Base-by-base conservation (phyloP, 768 basidiomycete genomes). In the Coprinellus micaceus region DNA sequence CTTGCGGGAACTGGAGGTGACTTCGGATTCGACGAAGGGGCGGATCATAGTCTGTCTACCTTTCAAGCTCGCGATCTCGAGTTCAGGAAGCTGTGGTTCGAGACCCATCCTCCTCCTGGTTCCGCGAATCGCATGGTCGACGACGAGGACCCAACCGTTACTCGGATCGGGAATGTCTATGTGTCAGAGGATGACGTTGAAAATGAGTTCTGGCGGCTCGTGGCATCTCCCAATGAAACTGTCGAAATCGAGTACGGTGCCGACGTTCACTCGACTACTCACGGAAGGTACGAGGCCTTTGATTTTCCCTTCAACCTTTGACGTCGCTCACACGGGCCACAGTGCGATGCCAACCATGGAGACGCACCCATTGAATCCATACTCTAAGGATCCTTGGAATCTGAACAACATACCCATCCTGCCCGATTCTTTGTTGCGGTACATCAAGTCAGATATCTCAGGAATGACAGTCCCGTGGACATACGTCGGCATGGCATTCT, bases 381-480 rank as follows among this genome's bases (percentile, higher is more conserved):
- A 94, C 67, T 83, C 96, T 13, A 86, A 84, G 63, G 93, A 98
- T 69, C 85, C 90, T 0, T 99, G 97, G 97, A 99, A 99, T 69
- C 73, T 99, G 63, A 98, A 98, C 73, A 98, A 98, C 65, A 90
- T 97, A 40, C 94, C 97, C 4, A 97, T 98, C 60, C 74, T 96
- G 11, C 80, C 88, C 1, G 92, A 96, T 57, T 98, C 96, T 26
- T 82, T 99, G 11, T 81, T 99, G 30, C 90, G 97, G 12, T 99
- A 88, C 71, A 97, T 99, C 75, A 97, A 98, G 73, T 95, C 94
- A 3, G 95, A 98, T 69, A 97, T 99, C 54, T 98, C 95, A 52
- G 97, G 97, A 13, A 99, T 99, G 96, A 98, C 96, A 1, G 93
- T 98, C 10, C 95, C 95, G 11, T 98, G 94, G 95, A 97, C 92